Evolutionary conservation across 768 basidiomycete genomes (phyloP).

Genomic region (Auriscalpium orientale): DNA sequence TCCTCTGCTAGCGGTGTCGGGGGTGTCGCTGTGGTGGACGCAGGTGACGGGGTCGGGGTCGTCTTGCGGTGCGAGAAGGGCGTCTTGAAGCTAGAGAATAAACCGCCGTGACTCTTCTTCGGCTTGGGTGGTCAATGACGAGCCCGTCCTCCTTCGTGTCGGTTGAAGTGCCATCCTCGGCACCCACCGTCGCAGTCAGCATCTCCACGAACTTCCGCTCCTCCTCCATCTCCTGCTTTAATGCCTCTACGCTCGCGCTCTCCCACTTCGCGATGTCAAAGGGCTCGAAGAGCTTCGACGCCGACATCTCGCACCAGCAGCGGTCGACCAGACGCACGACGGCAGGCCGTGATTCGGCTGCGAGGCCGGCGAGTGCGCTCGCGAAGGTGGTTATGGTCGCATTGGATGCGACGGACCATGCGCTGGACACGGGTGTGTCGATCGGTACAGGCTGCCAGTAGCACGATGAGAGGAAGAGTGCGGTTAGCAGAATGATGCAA

Average conservation of each 20-base stretch:
- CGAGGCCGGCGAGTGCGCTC: conserved; percentile 45
- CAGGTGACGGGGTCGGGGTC: neutral
- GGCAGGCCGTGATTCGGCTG: conserved; percentile 37
- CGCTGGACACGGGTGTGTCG: conserved; percentile 50
- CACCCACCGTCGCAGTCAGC: neutral
- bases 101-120: neutral
- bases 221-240: conserved; percentile 29
- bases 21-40: neutral
- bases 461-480: conserved; percentile 82
- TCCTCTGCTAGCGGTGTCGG: neutral
- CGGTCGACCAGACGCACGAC: conserved; percentile 65
- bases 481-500: conserved; percentile 73
- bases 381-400: conserved; percentile 67
- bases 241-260: conserved; percentile 46
- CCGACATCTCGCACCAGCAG: conserved; percentile 80
- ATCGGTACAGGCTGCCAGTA: conserved; percentile 82
- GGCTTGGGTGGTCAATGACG: neutral
- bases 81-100: neutral
- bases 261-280: conserved; percentile 78
- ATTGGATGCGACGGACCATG: conserved; percentile 38
- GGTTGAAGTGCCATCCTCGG: neutral
- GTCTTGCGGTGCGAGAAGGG: neutral
- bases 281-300: conserved; percentile 61
- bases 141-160: neutral
- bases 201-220: conserved; percentile 15